These are phyloP conservation scores for Nemania diffusa DNA, from an alignment of 2,329 filamentous ascomycete species.

Conservation along the genomic window DNA sequence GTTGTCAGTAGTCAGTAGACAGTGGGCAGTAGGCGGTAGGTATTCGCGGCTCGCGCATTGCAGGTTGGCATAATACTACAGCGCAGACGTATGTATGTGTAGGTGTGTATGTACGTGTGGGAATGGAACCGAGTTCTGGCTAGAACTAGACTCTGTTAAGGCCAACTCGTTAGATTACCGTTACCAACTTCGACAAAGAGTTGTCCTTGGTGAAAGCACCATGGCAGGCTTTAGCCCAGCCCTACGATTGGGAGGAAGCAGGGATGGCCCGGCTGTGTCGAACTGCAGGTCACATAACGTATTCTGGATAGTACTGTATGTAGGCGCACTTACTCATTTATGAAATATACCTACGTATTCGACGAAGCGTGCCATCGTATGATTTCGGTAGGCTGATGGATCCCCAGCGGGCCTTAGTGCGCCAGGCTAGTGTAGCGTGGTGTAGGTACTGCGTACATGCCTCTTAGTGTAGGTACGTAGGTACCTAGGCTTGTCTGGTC, in stretches of 20 bases:
- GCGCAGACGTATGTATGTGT: no score
- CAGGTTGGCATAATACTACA: neutral
- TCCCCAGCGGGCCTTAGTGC: neutral
- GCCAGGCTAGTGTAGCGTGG: neutral
- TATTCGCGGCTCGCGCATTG: neutral
- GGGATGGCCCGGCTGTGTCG: conserved; percentile 16
- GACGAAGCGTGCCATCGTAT: conserved; percentile 25
- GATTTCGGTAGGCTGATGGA: conserved; percentile 17
- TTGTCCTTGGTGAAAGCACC: neutral
- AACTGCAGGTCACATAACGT: conserved; percentile 7
- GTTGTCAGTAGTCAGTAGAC: conserved; percentile 1
- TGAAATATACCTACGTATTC: neutral
- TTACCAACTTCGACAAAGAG: neutral
- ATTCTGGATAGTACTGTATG: no score
- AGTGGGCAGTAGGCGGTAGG: neutral
- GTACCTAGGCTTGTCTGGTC: conserved; percentile 3
- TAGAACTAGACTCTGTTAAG: neutral
- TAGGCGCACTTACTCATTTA: neutral
- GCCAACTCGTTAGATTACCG: neutral
- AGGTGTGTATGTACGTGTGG: neutral
- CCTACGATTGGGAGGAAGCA: conserved; percentile 26
- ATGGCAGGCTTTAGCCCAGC: conserved; percentile 19
- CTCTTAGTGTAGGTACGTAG: neutral
- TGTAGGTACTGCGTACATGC: neutral
- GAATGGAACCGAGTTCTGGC: neutral